phyloP scores from a whole-genome alignment of 106 monocot species.

The Phalaenopsis aphrodite region DNA sequence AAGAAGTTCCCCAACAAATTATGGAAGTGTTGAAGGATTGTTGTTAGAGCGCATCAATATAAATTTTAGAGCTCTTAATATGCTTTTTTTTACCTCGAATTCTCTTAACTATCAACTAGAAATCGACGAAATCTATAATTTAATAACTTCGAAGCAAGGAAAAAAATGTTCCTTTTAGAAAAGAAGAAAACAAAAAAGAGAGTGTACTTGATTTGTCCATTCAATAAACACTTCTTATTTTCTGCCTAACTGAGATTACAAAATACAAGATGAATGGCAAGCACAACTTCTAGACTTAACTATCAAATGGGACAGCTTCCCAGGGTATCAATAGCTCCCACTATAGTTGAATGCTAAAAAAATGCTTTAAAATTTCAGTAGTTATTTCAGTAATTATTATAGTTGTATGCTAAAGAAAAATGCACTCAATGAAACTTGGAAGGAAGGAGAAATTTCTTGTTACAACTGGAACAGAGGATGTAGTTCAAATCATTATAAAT shows the following conservation, averaged over 20 bases:
- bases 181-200: not conserved
- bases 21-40: too few relatives aligned
- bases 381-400: too few relatives aligned
- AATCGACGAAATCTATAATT: not conserved
- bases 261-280: not conserved
- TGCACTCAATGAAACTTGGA: too few relatives aligned
- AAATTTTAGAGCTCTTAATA: not conserved
- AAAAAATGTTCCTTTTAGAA: not conserved
- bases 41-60: too few relatives aligned
- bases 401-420: too few relatives aligned
- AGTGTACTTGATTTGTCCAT: not conserved
- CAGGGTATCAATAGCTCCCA: too few relatives aligned
- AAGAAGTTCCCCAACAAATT: too few relatives aligned
- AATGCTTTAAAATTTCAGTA: too few relatives aligned
- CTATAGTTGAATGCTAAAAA: too few relatives aligned
- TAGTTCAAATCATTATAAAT: too few relatives aligned
- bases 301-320: not conserved
- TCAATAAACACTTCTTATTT: not conserved
- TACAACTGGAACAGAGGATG: too few relatives aligned
- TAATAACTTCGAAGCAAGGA: not conserved
- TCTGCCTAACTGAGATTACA: not conserved
- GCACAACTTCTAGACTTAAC: not conserved
- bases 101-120: not conserved
- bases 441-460: too few relatives aligned
- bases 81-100: not conserved